Evolutionary conservation across 345 rosid genomes (phyloP), one percentile per base, ranked within the genome.

Genomic region (Linum lewisii): DNA sequence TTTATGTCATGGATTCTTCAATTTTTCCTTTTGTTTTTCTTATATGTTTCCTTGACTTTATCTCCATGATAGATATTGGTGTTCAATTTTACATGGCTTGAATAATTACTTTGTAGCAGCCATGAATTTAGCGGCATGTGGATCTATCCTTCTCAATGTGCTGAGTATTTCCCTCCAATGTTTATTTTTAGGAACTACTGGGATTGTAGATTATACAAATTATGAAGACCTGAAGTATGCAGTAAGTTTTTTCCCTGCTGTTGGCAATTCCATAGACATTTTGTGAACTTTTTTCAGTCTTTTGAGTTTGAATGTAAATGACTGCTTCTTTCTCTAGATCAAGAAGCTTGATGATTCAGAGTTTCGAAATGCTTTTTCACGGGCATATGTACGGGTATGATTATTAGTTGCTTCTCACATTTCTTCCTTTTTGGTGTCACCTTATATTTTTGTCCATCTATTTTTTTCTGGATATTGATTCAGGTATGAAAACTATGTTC

Each of bases 181-280:
- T 24, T 37, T 71, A 50, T 42, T 24, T 63, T 36, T 37, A 72
- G 76, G 76, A 34, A 72, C 76, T 7, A 67, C 76, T 5, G 76
- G 76, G 38, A 68, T 72, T 60, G 72, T 72, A 24, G 76, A 72
- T 51, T 72, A 72, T 57, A 59, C 76, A n/a, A 72, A 72, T 54
- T 72, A 55, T 51, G 76, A 72, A 60, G 76, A 72, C 69, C 67
- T 72, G 76, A 72, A 67, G 52, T 58, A 63, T 63, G 72, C 76
- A 0, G 76, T 72, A 57, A 72, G 69, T 63, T n/a, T 37, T 18
- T 21, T 51, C 26, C 60, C 49, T n/a, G 29, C 23, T 26, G 2
- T 24, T 50, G 34, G 23, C 61, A 18, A 1, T 49, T 20, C 24
- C 26, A 26, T 29, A 45, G 32, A 29, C 14, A 22, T 23, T 0